Base-by-base conservation (phyloP, 1,284 basidiomycete genomes). In the Inonotus obliquus region DNA sequence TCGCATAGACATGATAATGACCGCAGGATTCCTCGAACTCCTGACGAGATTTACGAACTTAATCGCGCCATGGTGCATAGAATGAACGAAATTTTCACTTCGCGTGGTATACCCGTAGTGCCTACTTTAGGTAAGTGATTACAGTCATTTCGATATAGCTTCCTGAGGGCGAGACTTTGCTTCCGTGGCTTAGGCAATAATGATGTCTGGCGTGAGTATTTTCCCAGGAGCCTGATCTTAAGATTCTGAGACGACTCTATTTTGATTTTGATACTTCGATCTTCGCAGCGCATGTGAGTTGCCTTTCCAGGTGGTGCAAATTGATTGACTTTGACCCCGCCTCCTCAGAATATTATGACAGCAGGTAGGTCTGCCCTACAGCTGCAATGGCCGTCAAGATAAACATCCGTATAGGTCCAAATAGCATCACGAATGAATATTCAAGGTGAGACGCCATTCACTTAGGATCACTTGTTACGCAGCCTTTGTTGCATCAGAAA, bases 1-100 rank as follows among this genome's bases (percentile, higher is more conserved):
- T 52, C 2, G 51, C 47, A 45, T 64, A 92, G 94, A 73, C 94
- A 96, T 73, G 94, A 98, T 72, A 92, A 89, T 70, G 94, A 96
- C 74, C 82, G 84, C 61, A 79, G 83, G 64, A 71, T 88, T 10
- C 94, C 94, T 48, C 86, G 95, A 61, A 92, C 92, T 45, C 81
- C 85, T 4, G 78, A 78, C 59, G 94, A 96, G 74, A 96, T 97
- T 64, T 90, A 89, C 68, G 78, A 82, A 4, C 76, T 89, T 55
- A 97, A 97, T 71, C 77, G 83, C 9, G 77, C 80, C 59, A 80
- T 94, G 64, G 84, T 88, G 6, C 71, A 74, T 23, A 85, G 83
- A 73, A 93, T 98, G 86, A 75, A 86, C 63, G 71, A 81, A 56
- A 74, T 89, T 63, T 93, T 96, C 67, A 72, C 77, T 14, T 79